Conservation (phyloP, 176 grass and related monocot genomes). For the Oryza australiensis region DNA sequence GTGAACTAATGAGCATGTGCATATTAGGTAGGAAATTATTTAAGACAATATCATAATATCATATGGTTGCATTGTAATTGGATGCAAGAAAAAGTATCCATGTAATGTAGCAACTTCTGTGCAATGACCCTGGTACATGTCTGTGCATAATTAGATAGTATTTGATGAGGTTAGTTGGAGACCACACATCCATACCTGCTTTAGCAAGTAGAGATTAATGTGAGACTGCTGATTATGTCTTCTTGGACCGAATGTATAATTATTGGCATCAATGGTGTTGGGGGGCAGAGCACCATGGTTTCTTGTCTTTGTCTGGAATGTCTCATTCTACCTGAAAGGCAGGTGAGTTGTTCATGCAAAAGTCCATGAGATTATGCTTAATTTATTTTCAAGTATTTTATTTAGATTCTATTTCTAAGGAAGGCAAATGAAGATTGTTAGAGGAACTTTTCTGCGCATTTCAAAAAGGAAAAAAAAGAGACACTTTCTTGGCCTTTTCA, state of each 20-base stretch:
- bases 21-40: conserved; percentile 49
- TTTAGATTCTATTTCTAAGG: not conserved
- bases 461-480: no score
- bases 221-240: conserved; percentile 1
- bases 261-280: not conserved
- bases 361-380: conserved; percentile 4
- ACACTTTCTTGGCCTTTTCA: no score
- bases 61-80: conserved; percentile 22
- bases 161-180: conserved; percentile 26
- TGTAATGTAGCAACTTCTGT: conserved; percentile 1
- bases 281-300: not conserved
- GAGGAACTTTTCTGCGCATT: not conserved
- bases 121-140: conserved; percentile 13
- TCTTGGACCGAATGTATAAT: not conserved
- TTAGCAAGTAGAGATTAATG: conserved; percentile 36
- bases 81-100: not conserved
- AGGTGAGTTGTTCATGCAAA: not conserved
- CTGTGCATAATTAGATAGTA: not conserved
- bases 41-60: conserved; percentile 33
- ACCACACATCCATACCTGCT: conserved; percentile 22
- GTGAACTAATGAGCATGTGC: conserved; percentile 34
- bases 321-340: not conserved
- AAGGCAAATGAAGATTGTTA: not conserved
- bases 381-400: not conserved
- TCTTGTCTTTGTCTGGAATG: conserved; percentile 20